Base-by-base conservation (phyloP, 352 stramenopile species). In the Phytophthora multivora region DNA sequence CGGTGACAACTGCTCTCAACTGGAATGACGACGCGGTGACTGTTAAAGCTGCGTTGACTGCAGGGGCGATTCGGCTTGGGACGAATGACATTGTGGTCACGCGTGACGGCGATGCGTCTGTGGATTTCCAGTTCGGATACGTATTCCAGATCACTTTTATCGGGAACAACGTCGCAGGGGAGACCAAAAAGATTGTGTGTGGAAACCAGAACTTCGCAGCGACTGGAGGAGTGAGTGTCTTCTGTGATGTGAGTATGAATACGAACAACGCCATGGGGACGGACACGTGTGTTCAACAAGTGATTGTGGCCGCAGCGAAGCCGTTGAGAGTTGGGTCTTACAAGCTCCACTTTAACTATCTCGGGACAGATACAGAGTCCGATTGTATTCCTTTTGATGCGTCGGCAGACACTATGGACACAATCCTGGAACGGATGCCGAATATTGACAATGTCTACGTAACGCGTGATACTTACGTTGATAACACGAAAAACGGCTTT, bases 381-480 rank as follows among this genome's bases (percentile, higher is more conserved):
- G 51, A 8, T 1, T 93, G 84, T 40, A 91, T 95, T 38, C 59
- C 71, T 0, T 93, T 91, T 21, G 75, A 95, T n/a, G 80, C 80
- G 0, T 69, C 71, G 0, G 82, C 80, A 2, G 57, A 59, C 8
- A 59, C 68, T 0, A 80, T 95, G 66, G 79, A 91, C 30, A 67
- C 60, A 3, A 84, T 74, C 9, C 59, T 95, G 0, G 51, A 73
- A 23, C 26, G 41, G 0, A 82, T 95, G 80, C 40, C 49, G 15
- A 95, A 95, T 51, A 86, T 95, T 28, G 86, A 95, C 59, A 77
- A 79, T 12, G 83, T 92, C 11, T 89, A 73, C 42, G 85, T 94
- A 19, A 87, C 78, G 4, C 76, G 79, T 4, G 53, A 39, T 0
- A 5, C 66, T 3, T 71, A 93, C 26, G 4, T 71, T 1, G 40